Evolutionary conservation across 2,329 filamentous ascomycete genomes (phyloP).

Genomic region (Neonectria sp.): DNA sequence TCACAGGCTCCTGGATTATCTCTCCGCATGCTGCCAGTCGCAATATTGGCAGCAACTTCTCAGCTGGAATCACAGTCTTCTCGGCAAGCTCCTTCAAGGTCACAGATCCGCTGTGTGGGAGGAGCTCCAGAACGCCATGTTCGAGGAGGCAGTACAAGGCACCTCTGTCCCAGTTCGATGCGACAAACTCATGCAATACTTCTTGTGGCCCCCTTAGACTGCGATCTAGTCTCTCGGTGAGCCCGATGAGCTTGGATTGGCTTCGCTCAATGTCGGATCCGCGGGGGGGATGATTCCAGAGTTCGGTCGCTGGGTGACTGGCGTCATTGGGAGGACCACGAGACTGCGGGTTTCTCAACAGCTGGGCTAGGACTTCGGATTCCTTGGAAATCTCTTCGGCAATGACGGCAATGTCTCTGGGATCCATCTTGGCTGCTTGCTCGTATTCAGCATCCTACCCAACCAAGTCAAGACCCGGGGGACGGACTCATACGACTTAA

Average conservation of each 20-base stretch:
- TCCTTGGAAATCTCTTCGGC: constrained; percentile 27
- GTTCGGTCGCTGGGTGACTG: not conserved
- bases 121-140: constrained; percentile 28
- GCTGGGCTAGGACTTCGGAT: constrained; percentile 18
- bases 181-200: constrained; percentile 59
- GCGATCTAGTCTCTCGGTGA: constrained; percentile 25
- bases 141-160: constrained; percentile 38
- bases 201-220: constrained; percentile 23
- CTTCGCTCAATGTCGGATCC: constrained; percentile 18
- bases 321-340: not conserved
- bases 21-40: constrained; percentile 34
- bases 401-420: constrained; percentile 25
- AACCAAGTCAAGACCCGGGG: constrained; percentile 2
- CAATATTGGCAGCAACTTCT: constrained; percentile 35
- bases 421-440: constrained; percentile 29
- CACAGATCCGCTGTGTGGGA: constrained; percentile 24
- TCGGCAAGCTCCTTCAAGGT: constrained; percentile 28
- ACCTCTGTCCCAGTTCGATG: constrained; percentile 48
- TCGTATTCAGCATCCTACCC: constrained; percentile 18
- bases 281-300: constrained; percentile 18
- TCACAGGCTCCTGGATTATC: constrained; percentile 25
- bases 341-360: constrained; percentile 1
- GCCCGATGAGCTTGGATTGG: constrained; percentile 27
- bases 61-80: constrained; percentile 23
- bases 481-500: constrained; percentile 11